Conservation (phyloP, 2,329 filamentous ascomycete species). For the Hypoxylon sp. region DNA sequence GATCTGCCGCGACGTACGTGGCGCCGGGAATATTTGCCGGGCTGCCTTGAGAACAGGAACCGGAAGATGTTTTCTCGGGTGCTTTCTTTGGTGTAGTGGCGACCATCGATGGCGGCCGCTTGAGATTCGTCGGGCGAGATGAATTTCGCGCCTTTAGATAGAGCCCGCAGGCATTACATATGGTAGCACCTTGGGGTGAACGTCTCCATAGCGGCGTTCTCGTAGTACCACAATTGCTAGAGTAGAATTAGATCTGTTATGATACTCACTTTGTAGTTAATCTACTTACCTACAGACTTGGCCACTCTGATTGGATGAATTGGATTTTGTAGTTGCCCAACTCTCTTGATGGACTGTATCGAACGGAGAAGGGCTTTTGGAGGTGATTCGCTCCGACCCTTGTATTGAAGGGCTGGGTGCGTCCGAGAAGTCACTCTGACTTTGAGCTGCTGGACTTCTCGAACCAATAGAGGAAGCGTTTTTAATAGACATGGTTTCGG, state of each 20-base stretch:
- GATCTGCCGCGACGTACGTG: constrained; percentile 83
- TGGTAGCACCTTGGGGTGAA: constrained; percentile 92
- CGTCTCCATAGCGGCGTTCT: constrained; percentile 95
- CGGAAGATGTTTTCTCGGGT: constrained; percentile 58
- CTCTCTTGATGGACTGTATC: constrained; percentile 47
- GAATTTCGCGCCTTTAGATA: constrained; percentile 96
- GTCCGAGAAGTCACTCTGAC: constrained; percentile 49
- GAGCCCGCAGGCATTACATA: constrained; percentile 97
- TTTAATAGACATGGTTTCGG: constrained; percentile 43
- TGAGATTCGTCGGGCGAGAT: constrained; percentile 89
- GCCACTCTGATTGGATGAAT: constrained; percentile 48
- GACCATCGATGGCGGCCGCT: constrained; percentile 75
- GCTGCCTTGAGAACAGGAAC: constrained; percentile 58
- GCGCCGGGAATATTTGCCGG: constrained; percentile 64
- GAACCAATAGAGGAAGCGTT: constrained; percentile 47
- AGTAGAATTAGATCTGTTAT: constrained; percentile 46
- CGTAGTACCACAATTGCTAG: constrained; percentile 94
- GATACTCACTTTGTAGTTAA: constrained; percentile 7
- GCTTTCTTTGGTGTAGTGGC: constrained; percentile 61
- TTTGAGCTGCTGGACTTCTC: constrained; percentile 49
- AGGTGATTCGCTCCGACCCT: constrained; percentile 51
- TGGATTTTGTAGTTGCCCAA: constrained; percentile 36
- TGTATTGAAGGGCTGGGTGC: constrained; percentile 51
- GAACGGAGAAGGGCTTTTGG: constrained; percentile 54
- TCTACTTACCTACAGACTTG: constrained; percentile 55